Base-by-base conservation (phyloP, 768 basidiomycete species). In the Suillus cothurnatus region DNA sequence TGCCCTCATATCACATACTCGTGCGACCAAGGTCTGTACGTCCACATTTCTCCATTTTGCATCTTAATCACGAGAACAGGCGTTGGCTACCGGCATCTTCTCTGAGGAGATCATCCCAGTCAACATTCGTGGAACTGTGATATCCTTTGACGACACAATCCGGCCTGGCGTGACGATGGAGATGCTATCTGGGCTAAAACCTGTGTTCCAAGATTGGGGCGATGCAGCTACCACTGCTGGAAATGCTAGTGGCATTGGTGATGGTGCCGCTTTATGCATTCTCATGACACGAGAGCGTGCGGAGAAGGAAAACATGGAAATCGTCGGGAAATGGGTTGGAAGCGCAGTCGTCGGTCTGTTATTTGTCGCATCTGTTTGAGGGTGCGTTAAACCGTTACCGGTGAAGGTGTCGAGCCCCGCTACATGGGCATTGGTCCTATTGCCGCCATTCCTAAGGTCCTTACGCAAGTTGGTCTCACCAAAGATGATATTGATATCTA, bases 31-130 rank as follows among this genome's bases (percentile, higher is more conserved):
- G 78, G 91, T 89, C 69, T 38, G 41, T 64, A 38, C 38, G 49
- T 67, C 28, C 14, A 12, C 32, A 57, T n/a, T 15, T 43, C 28
- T 50, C 9, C 21, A 43, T 61, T 55, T 65, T 23, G 62, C 55
- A n/a, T 19, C 59, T 56, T 41, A 64, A 3, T 61, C 55, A 58
- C 11, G 36, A 26, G 45, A 43, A 39, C 71, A 90, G 85, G 92
- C 95, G 3, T 80, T 87, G 38, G 79, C 85, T 36, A 78, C 81
- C 6, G 94, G 94, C 26, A 82, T 87, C 63, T 98, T 97, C 75
- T 82, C 88, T 4, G 86, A 89, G 28, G 97, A 99, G 77, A 98
- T 99, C 66, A 84, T 97, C 39, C 95, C 97, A 2, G 81, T 98
- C 65, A 88, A 89, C 76, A 78, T 93, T 32, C 84, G 85, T 17